Conservation (phyloP, 1,139 yeast species). For the Taphrina flavorubra region DNA sequence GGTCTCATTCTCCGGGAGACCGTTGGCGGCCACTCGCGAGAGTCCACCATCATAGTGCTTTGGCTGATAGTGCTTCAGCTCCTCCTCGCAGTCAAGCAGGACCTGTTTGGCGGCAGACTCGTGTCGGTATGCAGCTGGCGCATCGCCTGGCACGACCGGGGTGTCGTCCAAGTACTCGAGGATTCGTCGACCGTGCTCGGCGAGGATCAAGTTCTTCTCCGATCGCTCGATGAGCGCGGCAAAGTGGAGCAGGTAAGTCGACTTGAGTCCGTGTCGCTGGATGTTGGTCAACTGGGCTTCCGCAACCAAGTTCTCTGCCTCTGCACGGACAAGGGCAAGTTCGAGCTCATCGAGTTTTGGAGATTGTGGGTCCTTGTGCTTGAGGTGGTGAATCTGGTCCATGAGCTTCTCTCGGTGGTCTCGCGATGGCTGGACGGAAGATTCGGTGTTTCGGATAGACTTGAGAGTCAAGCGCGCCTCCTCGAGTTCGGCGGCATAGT, state of each 20-base stretch:
- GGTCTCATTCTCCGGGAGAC: slow-evolving; percentile 34
- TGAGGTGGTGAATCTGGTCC: slow-evolving; percentile 79
- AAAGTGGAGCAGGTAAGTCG: slow-evolving; percentile 82
- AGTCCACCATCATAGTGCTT: slow-evolving; percentile 38
- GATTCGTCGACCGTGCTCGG: slow-evolving; percentile 86
- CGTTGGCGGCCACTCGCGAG: slow-evolving; percentile 37
- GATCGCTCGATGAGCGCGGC: slow-evolving; percentile 82
- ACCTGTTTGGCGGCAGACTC: slow-evolving; percentile 44
- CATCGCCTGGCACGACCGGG: slow-evolving; percentile 87
- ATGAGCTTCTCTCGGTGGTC: slow-evolving; percentile 86
- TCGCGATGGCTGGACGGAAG: slow-evolving; percentile 84
- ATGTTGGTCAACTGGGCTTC: slow-evolving; percentile 88
- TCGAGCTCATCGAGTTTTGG: slow-evolving; percentile 81
- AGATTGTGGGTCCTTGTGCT: slow-evolving; percentile 83
- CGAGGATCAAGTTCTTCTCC: slow-evolving; percentile 82
- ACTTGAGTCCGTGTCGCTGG: slow-evolving; percentile 84
- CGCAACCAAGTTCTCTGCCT: slow-evolving; percentile 87
- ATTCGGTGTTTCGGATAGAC: slow-evolving; percentile 81
- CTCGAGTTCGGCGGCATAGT: slow-evolving; percentile 83
- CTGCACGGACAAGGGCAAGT: slow-evolving; percentile 88
- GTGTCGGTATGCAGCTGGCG: slow-evolving; percentile 43
- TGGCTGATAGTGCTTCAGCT: slow-evolving; percentile 44
- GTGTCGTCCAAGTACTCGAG: slow-evolving; percentile 81
- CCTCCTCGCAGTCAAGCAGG: slow-evolving; percentile 45
- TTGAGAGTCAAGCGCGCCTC: slow-evolving; percentile 83